Evolutionary conservation across 2,329 filamentous ascomycete species (phyloP).

Genomic region (Penicillium sp.): DNA sequence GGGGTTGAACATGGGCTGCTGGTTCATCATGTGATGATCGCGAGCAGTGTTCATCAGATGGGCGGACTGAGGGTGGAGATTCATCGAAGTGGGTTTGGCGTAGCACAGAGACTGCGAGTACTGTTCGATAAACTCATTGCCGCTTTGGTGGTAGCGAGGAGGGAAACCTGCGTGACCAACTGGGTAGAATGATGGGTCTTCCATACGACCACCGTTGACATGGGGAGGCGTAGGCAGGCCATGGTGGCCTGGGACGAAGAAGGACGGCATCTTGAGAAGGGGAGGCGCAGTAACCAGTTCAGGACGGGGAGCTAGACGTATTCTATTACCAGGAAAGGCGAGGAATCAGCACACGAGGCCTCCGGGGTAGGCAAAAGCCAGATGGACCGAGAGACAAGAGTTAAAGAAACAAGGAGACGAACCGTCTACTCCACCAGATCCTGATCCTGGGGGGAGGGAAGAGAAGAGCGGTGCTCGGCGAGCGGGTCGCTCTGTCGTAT

Average conservation of each 20-base stretch:
- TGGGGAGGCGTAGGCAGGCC: constrained; percentile 47
- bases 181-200: constrained; percentile 43
- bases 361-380: constrained; percentile 5
- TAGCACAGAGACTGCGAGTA: constrained; percentile 47
- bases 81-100: constrained; percentile 38
- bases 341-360: constrained; percentile 24
- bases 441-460: constrained; percentile 38
- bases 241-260: constrained; percentile 41
- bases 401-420: constrained; percentile 25
- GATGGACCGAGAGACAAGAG: constrained; percentile 4
- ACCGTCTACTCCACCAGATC: constrained; percentile 46
- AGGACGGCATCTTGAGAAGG: constrained; percentile 42
- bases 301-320: constrained; percentile 41
- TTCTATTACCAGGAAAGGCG: constrained; percentile 17
- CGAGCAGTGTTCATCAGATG: constrained; percentile 35
- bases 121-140: constrained; percentile 48
- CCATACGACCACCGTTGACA: constrained; percentile 40
- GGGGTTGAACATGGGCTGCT: constrained; percentile 39
- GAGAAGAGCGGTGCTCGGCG: constrained; percentile 40
- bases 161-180: constrained; percentile 42
- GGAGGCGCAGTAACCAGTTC: constrained; percentile 30
- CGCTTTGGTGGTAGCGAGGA: constrained; percentile 45
- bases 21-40: constrained; percentile 35
- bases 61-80: constrained; percentile 31
- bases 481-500: constrained; percentile 41